Percentiles rank a stretch among this genome's conserved stretches.
Conservation (phyloP, 768 basidiomycete species). For the Psilocybe subaeruginosa region DNA sequence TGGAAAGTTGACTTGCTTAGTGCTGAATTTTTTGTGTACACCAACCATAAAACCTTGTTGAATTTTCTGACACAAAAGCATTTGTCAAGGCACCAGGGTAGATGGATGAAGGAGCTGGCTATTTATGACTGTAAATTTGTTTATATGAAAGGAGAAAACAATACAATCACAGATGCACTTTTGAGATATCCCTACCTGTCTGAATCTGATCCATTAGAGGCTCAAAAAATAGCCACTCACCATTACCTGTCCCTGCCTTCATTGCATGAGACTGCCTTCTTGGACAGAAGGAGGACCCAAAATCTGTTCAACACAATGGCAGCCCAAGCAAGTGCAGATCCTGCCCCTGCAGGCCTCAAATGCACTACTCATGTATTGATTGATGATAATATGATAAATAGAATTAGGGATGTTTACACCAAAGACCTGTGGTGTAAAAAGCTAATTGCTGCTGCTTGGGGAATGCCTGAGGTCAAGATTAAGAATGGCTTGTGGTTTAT, state of each 20-base stretch:
- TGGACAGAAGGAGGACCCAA: not conserved
- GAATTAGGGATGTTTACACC: not conserved
- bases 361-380: not conserved
- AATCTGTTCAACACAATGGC: not conserved
- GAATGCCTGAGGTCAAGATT: not conserved
- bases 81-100: slow-evolving; percentile 32
- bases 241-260: too few relatives aligned
- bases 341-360: not conserved
- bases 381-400: not conserved
- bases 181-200: slow-evolving; percentile 20
- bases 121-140: slow-evolving; percentile 36
- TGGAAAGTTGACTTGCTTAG: slow-evolving; percentile 30
- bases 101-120: slow-evolving; percentile 43
- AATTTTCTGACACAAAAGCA: slow-evolving; percentile 33
- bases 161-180: slow-evolving; percentile 39
- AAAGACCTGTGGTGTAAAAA: not conserved
- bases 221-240: too few relatives aligned
- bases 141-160: slow-evolving; percentile 37
- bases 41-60: slow-evolving; percentile 40
- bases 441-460: not conserved
- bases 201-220: not conserved
- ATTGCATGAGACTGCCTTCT: not conserved
- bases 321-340: not conserved
- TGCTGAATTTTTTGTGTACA: slow-evolving; percentile 27
- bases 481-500: slow-evolving; percentile 27